Evolutionary conservation across 306 rosid genomes (phyloP).

Genomic region (Datisca glomerata): DNA sequence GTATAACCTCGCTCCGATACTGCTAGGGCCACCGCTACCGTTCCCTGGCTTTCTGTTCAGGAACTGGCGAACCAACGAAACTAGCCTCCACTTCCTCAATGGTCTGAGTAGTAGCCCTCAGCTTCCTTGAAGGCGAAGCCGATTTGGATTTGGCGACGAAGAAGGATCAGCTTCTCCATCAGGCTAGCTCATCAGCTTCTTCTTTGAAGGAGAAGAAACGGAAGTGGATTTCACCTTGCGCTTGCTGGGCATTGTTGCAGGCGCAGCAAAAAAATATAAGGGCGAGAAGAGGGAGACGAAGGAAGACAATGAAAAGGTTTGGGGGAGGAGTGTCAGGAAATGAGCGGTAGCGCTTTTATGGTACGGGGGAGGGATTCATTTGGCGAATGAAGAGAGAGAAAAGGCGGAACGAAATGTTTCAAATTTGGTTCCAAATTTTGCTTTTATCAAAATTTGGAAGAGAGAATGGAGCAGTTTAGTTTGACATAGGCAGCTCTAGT

Average conservation of each 20-base stretch:
- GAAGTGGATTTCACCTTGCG: constrained; percentile 4
- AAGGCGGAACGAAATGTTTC: too few species aligned
- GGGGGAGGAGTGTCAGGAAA: too few species aligned
- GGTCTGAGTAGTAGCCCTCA: not conserved
- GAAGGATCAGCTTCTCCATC: constrained; percentile 2
- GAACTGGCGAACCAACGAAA: constrained; percentile 27
- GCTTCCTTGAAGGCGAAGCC: not conserved
- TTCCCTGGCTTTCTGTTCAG: constrained; percentile 24
- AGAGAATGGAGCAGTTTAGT: too few species aligned
- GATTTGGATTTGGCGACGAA: not conserved
- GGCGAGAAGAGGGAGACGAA: too few species aligned
- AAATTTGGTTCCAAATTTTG: too few species aligned
- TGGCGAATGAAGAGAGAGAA: too few species aligned
- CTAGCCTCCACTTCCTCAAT: constrained; percentile 1
- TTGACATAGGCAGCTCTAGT: too few species aligned
- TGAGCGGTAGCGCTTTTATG: too few species aligned
- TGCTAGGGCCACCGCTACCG: constrained; percentile 61
- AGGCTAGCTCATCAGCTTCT: constrained; percentile 10
- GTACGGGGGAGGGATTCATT: too few species aligned
- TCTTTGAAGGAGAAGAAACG: constrained; percentile 5
- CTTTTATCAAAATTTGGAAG: too few species aligned
- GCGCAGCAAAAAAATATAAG: too few species aligned
- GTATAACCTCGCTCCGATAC: constrained; percentile 24
- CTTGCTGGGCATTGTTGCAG: constrained; percentile 14
- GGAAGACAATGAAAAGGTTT: too few species aligned